Evolutionary conservation across 108 stramenopile genomes (phyloP), one percentile per base, ranked within the genome.

Genomic region (Discostella stelligeroides): DNA sequence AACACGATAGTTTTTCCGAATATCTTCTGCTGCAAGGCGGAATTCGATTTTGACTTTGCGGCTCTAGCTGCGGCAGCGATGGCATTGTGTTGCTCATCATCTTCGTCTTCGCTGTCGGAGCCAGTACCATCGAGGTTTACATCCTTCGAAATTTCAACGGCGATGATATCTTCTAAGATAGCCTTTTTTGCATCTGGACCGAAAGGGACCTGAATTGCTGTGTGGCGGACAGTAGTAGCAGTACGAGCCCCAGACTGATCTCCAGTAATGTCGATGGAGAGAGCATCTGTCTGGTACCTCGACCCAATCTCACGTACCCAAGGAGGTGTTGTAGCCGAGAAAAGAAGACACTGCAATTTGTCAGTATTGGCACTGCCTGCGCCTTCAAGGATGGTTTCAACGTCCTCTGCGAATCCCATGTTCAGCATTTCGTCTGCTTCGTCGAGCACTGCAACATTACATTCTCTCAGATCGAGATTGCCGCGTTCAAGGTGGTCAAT

Each of bases 361-460:
- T 86, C 55, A 9, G 70, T 70, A 73, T 90, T 92, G 1, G 58
- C 75, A 39, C 53, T 39, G 3, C 93, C 96, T 28, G 84, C 60
- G 13, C 85, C 88, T 25, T 87, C 83, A 38, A 99, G 83, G 71
- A 99, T 93, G 42, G 84, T 77, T 81, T 98, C 96, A 20, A 99
- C 96, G 63, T 98, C 98, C 49, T 99, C 97, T 37, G 97, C 95
- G 80, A 99, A 99, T 47, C 99, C 99, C 98, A 99, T 98, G 82
- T 97, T 96, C 37, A 99, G 84, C 99, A 99, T 99, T 83, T 97
- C 96, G 82, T 99, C 96, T 18, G 98, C 99, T 83, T 99, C 99
- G 68, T 99, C 99, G 15, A 99, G 88, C 28, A 99, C 95, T 24
- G 82, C 80, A 79, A 92, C 82, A 46, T 92, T 77, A 51, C 94